Conservation (phyloP, 495 filamentous ascomycete genomes). For the Aspergillus mulundensis region DNA sequence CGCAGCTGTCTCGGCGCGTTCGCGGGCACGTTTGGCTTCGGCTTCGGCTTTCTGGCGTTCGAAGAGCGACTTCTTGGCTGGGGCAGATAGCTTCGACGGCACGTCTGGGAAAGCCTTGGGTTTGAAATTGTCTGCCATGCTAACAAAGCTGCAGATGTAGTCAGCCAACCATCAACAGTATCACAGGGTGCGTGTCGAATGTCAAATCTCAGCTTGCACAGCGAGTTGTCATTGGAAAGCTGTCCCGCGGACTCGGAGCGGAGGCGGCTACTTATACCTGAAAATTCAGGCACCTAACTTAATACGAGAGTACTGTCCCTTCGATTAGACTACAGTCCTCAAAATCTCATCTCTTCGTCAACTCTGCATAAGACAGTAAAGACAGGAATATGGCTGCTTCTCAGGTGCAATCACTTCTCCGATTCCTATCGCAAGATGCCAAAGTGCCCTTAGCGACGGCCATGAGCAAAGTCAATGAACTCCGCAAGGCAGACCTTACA, state of each 20-base stretch:
- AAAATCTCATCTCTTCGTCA: neutral
- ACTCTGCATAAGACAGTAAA: neutral
- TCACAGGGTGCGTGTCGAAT: neutral
- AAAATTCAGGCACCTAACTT: slow-evolving; percentile 5
- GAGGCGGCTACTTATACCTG: slow-evolving; percentile 16
- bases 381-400: slow-evolving; percentile 19
- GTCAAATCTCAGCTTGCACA: neutral
- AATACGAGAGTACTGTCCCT: too few species aligned
- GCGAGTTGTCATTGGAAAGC: slow-evolving; percentile 1
- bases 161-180: slow-evolving; percentile 7
- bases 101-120: slow-evolving; percentile 75
- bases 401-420: slow-evolving; percentile 65
- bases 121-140: slow-evolving; percentile 44
- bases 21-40: slow-evolving; percentile 82
- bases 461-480: slow-evolving; percentile 62
- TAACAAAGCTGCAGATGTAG: slow-evolving; percentile 25
- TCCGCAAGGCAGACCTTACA: slow-evolving; percentile 59
- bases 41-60: slow-evolving; percentile 91
- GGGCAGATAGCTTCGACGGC: slow-evolving; percentile 75
- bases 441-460: slow-evolving; percentile 59
- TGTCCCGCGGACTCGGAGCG: slow-evolving; percentile 1
- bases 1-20: slow-evolving; percentile 85
- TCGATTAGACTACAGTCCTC: too few species aligned
- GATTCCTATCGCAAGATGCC: slow-evolving; percentile 69
- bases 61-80: slow-evolving; percentile 81